Evolutionary conservation across 2,329 filamentous ascomycete genomes (phyloP).

Genomic region (Clarireedia paspali): DNA sequence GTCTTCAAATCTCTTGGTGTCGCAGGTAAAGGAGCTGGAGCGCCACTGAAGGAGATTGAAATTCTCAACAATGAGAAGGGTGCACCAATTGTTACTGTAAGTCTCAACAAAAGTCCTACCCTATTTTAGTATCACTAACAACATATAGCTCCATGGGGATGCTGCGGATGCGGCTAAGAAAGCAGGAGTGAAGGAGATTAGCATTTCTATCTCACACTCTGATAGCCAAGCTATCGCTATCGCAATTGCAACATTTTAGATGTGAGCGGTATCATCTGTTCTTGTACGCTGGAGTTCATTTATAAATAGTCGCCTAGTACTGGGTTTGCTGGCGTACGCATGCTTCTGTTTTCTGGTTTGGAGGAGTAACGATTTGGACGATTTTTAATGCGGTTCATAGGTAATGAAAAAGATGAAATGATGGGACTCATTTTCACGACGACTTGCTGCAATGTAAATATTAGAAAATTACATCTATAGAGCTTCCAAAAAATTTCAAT

Average conservation of each 20-base stretch:
- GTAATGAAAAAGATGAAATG: slow-evolving; percentile 1
- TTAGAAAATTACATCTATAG: neutral
- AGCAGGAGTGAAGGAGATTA: slow-evolving; percentile 81
- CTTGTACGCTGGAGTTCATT: slow-evolving; percentile 10
- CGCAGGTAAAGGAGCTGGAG: slow-evolving; percentile 77
- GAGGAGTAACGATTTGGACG: slow-evolving; percentile 6
- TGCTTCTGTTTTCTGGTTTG: slow-evolving; percentile 1
- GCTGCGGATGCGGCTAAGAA: slow-evolving; percentile 77
- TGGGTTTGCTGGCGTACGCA: slow-evolving; percentile 6
- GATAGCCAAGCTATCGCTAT: slow-evolving; percentile 92
- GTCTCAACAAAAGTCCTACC: slow-evolving; percentile 29
- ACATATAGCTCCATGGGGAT: slow-evolving; percentile 68
- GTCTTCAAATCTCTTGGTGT: slow-evolving; percentile 97
- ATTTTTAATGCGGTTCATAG: slow-evolving; percentile 2
- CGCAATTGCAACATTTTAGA: slow-evolving; percentile 70
- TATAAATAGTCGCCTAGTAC: slow-evolving; percentile 2
- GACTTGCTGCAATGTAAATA: slow-evolving; percentile 7
- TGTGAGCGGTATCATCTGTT: neutral
- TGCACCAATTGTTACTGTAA: slow-evolving; percentile 77
- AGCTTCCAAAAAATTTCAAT: neutral
- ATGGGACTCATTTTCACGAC: neutral
- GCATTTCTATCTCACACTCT: slow-evolving; percentile 91
- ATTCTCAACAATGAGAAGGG: slow-evolving; percentile 75
- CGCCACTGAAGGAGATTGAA: slow-evolving; percentile 90
- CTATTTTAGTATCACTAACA: slow-evolving; percentile 10